Evolutionary conservation across 225 moss, liverwort and hornwort genomes (phyloP).

Genomic region (Climacium dendroides): DNA sequence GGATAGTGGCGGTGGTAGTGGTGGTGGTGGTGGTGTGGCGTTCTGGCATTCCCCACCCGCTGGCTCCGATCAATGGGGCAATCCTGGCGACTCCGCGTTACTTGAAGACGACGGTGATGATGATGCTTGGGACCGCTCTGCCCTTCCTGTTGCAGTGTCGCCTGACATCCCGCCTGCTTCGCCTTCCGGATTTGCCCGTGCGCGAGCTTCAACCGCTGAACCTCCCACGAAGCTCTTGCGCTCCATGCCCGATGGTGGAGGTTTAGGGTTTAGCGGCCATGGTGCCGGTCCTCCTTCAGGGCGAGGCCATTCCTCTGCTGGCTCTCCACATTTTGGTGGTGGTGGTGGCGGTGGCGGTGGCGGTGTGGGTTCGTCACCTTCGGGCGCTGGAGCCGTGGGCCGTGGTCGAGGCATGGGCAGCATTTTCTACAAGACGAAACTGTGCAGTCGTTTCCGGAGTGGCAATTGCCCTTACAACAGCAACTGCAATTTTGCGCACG

Average conservation of each 20-base stretch:
- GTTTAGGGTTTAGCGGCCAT: conserved; percentile 2
- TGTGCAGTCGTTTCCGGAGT: conserved; percentile 84
- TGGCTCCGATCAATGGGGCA: conserved; percentile 15
- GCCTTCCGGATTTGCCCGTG: not conserved
- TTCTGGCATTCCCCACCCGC: conserved; percentile 42
- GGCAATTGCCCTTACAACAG: conserved; percentile 93
- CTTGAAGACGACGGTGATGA: not conserved
- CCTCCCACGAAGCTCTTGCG: conserved; percentile 50
- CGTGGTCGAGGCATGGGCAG: conserved; percentile 71
- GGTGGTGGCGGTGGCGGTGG: not conserved
- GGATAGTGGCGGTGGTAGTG: conserved; percentile 4
- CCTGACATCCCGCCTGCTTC: not conserved
- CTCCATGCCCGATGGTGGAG: conserved; percentile 17
- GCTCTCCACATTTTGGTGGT: conserved; percentile 3
- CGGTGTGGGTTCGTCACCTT: conserved; percentile 17
- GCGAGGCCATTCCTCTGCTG: not conserved
- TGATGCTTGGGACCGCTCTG: conserved; percentile 2
- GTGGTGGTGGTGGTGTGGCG: conserved; percentile 11
- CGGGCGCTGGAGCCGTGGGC: conserved; percentile 33
- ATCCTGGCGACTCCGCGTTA: conserved; percentile 1
- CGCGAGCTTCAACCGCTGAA: conserved; percentile 18
- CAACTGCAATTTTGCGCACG: conserved; percentile 97
- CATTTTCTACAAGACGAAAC: conserved; percentile 91
- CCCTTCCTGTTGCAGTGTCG: not conserved
- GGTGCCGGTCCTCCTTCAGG: conserved; percentile 2